These are phyloP conservation scores for Trifolium pratense DNA, from an alignment of 306 rosid genomes.

Conservation along the genomic window DNA sequence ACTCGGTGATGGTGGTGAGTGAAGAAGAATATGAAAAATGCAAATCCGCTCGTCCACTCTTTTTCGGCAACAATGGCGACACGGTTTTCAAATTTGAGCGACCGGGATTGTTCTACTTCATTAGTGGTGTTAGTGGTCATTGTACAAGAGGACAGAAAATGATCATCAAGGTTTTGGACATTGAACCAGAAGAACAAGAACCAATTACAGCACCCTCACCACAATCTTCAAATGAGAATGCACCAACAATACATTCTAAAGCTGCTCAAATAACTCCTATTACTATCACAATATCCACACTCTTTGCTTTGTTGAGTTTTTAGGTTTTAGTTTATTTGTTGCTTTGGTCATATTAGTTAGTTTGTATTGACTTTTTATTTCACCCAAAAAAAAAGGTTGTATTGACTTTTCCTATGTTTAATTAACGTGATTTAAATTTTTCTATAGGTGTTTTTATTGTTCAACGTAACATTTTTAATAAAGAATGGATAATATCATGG, in stretches of 20 bases:
- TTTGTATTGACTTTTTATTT: neutral
- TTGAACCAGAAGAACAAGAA: slow-evolving; percentile 16
- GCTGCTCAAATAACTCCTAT: slow-evolving; percentile 40
- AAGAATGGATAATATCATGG: neutral
- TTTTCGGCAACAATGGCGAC: slow-evolving; percentile 69
- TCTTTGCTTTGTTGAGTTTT: slow-evolving; percentile 22
- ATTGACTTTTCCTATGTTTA: neutral
- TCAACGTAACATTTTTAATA: neutral
- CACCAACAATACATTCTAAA: slow-evolving; percentile 13
- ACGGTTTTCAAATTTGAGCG: slow-evolving; percentile 52
- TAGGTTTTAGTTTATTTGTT: slow-evolving; percentile 7
- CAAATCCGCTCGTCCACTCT: slow-evolving; percentile 57
- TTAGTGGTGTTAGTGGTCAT: slow-evolving; percentile 83
- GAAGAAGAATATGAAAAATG: slow-evolving; percentile 76
- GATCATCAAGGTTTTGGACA: slow-evolving; percentile 69
- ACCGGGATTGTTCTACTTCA: slow-evolving; percentile 79
- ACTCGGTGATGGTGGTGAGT: slow-evolving; percentile 77
- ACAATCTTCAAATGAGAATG: slow-evolving; percentile 30
- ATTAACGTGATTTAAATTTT: neutral
- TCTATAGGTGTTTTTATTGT: neutral
- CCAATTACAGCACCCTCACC: slow-evolving; percentile 47
- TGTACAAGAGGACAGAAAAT: slow-evolving; percentile 73
- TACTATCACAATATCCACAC: slow-evolving; percentile 24
- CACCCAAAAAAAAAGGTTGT: neutral
- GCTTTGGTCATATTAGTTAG: neutral